A percentile compares a stretch with the other conserved stretches of the same genome.
Conservation (phyloP, 1,284 basidiomycete genomes). For the Pseudozyma tsukubaensis region DNA sequence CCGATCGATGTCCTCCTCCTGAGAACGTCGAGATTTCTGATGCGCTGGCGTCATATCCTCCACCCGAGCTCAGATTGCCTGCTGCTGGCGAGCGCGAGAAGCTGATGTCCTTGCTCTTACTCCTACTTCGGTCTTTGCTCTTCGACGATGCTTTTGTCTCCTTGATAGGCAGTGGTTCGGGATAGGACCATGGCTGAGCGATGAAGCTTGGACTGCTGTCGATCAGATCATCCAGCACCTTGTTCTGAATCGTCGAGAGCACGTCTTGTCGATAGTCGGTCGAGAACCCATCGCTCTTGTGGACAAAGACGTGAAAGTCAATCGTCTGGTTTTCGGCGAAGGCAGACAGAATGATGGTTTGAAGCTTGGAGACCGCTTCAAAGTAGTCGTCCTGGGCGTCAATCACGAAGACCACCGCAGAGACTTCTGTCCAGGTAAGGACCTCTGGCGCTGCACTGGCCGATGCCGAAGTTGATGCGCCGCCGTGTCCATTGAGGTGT, state of each 20-base stretch:
- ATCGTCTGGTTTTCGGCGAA: conserved; percentile 81
- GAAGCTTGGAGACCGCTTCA: conserved; percentile 80
- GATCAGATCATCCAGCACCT: conserved; percentile 63
- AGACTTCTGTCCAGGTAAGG: conserved; percentile 58
- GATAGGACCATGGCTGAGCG: conserved; percentile 49
- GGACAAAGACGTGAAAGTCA: conserved; percentile 91
- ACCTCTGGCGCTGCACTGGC: conserved; percentile 18
- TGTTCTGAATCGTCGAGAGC: conserved; percentile 61
- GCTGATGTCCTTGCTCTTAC: conserved; percentile 42
- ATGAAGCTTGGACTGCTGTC: conserved; percentile 54
- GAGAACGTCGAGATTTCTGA: conserved; percentile 56
- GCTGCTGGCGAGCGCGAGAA: conserved; percentile 43
- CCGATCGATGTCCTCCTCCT: conserved; percentile 34
- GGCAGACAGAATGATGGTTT: conserved; percentile 67
- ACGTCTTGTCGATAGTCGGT: conserved; percentile 84
- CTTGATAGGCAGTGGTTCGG: conserved; percentile 29
- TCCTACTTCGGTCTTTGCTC: conserved; percentile 36
- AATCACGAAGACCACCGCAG: conserved; percentile 86
- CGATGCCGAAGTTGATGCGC: conserved; percentile 4
- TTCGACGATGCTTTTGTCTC: conserved; percentile 19
- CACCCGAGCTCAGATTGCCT: conserved; percentile 37
- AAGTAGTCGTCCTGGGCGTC: conserved; percentile 81
- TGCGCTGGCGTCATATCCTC: conserved; percentile 47
- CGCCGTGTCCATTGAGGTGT: not conserved
- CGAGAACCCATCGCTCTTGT: conserved; percentile 91